Evolutionary conservation across 164 flowering plant genomes (phyloP).

Genomic region (Vitis amurensis): DNA sequence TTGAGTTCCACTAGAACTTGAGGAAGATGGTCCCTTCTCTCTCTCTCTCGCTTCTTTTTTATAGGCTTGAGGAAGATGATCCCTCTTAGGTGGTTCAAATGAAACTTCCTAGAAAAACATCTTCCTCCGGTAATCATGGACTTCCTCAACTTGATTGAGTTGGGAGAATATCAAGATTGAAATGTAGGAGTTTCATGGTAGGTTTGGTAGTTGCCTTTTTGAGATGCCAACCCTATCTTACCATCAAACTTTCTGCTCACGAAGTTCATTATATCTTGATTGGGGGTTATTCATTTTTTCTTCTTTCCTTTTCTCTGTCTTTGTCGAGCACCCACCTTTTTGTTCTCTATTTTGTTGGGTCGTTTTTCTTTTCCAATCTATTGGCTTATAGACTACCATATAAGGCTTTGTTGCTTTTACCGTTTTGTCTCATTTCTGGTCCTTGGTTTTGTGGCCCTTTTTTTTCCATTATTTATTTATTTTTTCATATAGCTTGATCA

Average conservation of each 20-base stretch:
- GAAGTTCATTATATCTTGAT: neutral
- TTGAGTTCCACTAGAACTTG: neutral
- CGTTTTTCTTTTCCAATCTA: no score
- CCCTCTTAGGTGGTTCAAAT: neutral
- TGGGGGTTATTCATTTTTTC: neutral
- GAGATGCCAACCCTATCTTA: neutral
- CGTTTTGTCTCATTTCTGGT: no score
- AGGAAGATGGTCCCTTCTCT: neutral
- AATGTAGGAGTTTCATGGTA: neutral
- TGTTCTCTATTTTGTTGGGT: neutral
- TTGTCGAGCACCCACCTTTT: neutral
- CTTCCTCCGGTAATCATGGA: neutral
- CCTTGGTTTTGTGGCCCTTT: no score
- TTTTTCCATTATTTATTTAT: no score
- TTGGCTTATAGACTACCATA: no score
- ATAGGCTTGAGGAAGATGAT: neutral
- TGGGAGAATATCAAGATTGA: neutral
- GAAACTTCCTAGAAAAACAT: neutral
- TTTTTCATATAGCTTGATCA: no score
- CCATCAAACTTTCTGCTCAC: neutral
- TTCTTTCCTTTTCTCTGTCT: neutral
- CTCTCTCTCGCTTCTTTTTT: no score
- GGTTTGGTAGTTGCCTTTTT: neutral
- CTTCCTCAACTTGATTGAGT: slow-evolving; percentile 3
- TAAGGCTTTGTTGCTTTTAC: no score